A percentile compares a stretch with the other conserved stretches of the same genome.
Conservation (phyloP, 768 basidiomycete genomes). For the Rubroboletus satanas region DNA sequence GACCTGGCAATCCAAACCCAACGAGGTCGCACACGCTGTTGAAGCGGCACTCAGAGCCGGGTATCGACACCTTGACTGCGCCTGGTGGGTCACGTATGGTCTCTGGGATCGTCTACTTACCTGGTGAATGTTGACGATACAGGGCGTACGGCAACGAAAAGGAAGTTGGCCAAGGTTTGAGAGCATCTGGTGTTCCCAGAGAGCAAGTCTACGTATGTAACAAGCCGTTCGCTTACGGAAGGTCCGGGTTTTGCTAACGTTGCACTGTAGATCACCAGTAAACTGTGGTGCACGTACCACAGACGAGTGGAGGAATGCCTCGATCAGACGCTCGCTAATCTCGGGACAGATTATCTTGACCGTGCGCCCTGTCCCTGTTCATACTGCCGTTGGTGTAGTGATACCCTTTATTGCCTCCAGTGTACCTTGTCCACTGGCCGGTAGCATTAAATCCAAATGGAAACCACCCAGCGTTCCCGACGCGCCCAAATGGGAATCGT, state of each 20-base stretch:
- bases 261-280: conserved; percentile 58
- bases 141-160: conserved; percentile 75
- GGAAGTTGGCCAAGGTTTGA: conserved; percentile 79
- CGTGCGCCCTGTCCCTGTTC: conserved; percentile 40
- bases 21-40: conserved; percentile 71
- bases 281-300: conserved; percentile 68
- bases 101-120: conserved; percentile 5
- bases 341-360: conserved; percentile 85
- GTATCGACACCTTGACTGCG: conserved; percentile 76
- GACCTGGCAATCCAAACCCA: conserved; percentile 77
- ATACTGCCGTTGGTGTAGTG: background rate
- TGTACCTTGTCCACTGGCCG: conserved; percentile 81
- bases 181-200: conserved; percentile 70
- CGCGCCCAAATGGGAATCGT: conserved; percentile 57
- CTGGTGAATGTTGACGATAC: conserved; percentile 13
- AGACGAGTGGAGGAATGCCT: conserved; percentile 68
- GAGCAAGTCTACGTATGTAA: conserved; percentile 61
- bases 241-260: background rate
- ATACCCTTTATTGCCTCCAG: conserved; percentile 10
- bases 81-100: conserved; percentile 35
- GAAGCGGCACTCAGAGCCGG: conserved; percentile 71
- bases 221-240: background rate
- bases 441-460: conserved; percentile 68
- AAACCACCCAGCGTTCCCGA: conserved; percentile 56
- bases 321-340: conserved; percentile 68